Base-by-base conservation (phyloP, 2,329 filamentous ascomycete species). In the Chrysosporium queenslandicum region DNA sequence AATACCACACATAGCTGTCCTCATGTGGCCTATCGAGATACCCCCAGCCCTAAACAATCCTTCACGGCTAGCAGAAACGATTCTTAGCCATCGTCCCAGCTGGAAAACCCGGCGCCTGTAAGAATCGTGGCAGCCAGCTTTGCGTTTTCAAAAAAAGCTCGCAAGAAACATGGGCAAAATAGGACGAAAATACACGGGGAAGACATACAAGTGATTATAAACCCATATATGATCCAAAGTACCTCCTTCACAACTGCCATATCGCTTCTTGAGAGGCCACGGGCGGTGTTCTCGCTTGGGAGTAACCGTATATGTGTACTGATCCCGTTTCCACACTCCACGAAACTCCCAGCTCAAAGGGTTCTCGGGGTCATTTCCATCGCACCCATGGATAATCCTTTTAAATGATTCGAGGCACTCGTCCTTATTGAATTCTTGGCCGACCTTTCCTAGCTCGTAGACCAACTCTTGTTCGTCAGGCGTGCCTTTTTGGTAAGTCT, bases 311-410 rank as follows among this genome's bases (percentile, higher is more conserved):
- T 61, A 65, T 12, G 60, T 63, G 55, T 61, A 59, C 39, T 60
- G 53, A 34, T 60, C 61, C 34, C 55, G 55, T 8, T 58, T 55
- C 18, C 52, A 61, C 45, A 54, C 55, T 20, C 63, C 62, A 39
- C 63, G 63, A 43, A 56, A 56, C 56, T 65, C 64, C 63, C 61
- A 66, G 56, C 66, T 63, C 56, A 66, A 57, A 18, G 61, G 60
- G 55, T 64, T 66, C 20, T 61, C 50, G 1, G 53, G 46, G 40
- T 60, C 58, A 42, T 58, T 56, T 30, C 50, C 52, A 55, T 67
- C 64, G 53, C 65, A 66, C 37, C 55, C 52, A 53, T 66, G 55
- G 54, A 67, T 61, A 45, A 66, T 57, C 8, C 52, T 46, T 20
- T 55, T 34, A n/a, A 53, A 46, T 25, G 58, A 53, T 9, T 50